A percentile compares a stretch with the other conserved stretches of the same genome.
Evolutionary conservation across 148 eudicot species (phyloP).

Genomic region (Diospyros kaki): DNA sequence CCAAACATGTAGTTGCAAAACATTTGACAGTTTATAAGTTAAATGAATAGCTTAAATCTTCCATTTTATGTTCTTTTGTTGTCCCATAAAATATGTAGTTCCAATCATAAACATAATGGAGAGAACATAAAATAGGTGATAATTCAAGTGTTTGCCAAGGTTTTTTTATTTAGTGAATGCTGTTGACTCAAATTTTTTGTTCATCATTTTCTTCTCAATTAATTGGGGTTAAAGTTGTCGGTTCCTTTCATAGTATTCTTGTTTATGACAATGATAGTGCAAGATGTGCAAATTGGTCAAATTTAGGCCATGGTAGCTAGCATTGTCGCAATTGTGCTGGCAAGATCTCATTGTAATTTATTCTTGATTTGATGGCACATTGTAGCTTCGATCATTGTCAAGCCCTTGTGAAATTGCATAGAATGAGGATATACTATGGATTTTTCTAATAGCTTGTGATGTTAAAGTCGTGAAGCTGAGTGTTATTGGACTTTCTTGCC

Average conservation of each 20-base stretch:
- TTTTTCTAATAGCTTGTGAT: slow-evolving; percentile 98
- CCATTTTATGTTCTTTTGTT: too few relatives aligned
- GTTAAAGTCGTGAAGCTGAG: slow-evolving; percentile 80
- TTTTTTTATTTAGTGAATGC: too few relatives aligned
- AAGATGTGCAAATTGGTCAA: background rate
- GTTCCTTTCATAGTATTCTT: background rate
- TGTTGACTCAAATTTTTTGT: too few relatives aligned
- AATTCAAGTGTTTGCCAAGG: too few relatives aligned
- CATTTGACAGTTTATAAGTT: too few relatives aligned
- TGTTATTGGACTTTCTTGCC: slow-evolving; percentile 90
- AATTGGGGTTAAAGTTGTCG: slow-evolving; percentile 4
- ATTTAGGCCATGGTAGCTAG: background rate
- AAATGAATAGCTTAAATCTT: too few relatives aligned
- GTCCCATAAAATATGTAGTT: too few relatives aligned
- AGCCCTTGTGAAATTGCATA: slow-evolving; percentile 89
- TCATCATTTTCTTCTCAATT: background rate
- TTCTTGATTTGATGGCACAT: slow-evolving; percentile 7
- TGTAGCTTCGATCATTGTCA: slow-evolving; percentile 90
- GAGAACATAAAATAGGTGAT: too few relatives aligned
- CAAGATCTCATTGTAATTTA: background rate
- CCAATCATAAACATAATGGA: too few relatives aligned
- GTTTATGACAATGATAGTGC: background rate
- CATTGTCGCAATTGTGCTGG: background rate
- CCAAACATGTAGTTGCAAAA: too few relatives aligned
- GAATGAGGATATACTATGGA: slow-evolving; percentile 83